phyloP scores from a whole-genome alignment of 106 monocot genomes.

The Ottelia alismoides region DNA sequence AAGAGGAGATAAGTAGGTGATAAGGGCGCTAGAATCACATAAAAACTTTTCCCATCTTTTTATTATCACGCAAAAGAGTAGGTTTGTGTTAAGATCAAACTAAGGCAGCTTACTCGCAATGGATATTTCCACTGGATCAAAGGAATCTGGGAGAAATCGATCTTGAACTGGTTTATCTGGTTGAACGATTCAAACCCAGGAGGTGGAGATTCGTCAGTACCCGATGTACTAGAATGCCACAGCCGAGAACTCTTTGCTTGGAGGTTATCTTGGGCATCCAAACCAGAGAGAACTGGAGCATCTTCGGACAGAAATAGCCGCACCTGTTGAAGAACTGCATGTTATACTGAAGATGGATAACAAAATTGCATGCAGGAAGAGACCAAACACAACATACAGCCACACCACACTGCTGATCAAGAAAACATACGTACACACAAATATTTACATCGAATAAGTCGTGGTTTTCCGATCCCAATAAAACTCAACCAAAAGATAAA shows the following conservation, averaged over 20 bases:
- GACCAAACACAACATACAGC: too few species aligned
- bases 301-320: slow-evolving; percentile 83
- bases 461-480: too few species aligned
- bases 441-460: too few species aligned
- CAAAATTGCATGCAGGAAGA: too few species aligned
- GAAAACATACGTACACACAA: too few species aligned
- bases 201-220: slow-evolving; percentile 57
- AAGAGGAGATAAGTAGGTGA: not conserved
- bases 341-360: too few species aligned
- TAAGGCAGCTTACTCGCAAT: slow-evolving; percentile 25
- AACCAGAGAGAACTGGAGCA: slow-evolving; percentile 49
- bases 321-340: slow-evolving; percentile 40
- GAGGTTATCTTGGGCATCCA: slow-evolving; percentile 59
- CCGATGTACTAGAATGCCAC: slow-evolving; percentile 28
- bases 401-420: too few species aligned
- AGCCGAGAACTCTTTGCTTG: slow-evolving; percentile 75
- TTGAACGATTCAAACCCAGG: slow-evolving; percentile 71
- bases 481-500: too few species aligned
- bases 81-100: too few species aligned
- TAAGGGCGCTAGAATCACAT: not conserved
- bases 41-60: too few species aligned
- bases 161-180: slow-evolving; percentile 12
- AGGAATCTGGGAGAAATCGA: slow-evolving; percentile 40
- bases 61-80: too few species aligned
- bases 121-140: slow-evolving; percentile 62